Base-by-base conservation (phyloP, 2,329 filamentous ascomycete species). In the Emydomyces testavorans region DNA sequence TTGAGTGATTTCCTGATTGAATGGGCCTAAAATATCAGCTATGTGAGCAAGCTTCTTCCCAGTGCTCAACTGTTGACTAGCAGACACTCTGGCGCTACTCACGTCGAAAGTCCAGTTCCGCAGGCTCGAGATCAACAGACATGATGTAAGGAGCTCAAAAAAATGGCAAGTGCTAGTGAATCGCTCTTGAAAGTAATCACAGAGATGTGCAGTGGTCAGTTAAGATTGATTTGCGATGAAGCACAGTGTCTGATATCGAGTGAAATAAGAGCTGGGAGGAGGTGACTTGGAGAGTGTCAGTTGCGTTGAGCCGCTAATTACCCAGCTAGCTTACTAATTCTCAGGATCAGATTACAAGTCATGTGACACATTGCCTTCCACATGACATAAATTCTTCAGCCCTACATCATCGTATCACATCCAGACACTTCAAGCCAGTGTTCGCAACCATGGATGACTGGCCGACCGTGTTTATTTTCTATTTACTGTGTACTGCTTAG, bases 51-150 rank as follows among this genome's bases (percentile, higher is more conserved):
- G 58, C 4, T 11, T 10, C 8, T 38, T 48, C 21, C 10, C 13
- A 37, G 4, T 15, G 26, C n/a, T n/a, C 35, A 16, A 24, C 15
- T 11, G 5, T 10, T 26, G 24, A 32, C 8, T n/a, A 36, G 31
- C 5, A 21, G 32, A 28, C 10, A 15, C 5, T 37, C 24, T 20
- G 32, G 26, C 10, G 48, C 23, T 46, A 58, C 68, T 56, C 57
- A 96, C 92, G 85, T 71, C 82, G 83, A 73, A 98, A 98, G 72
- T 80, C 85, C 65, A 98, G 80, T 77, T 96, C 92, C 58, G 78
- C 69, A 52, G 90, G 92, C 61, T 92, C 82, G 64, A 98, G 85
- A 61, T 94, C 85, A 72, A 98, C 83, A 60, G 90, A 93, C 92
- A 96, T 96, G 71, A 62, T 77, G 70, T 58, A 21, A 3, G 23